phyloP scores from a whole-genome alignment of 305 asterid species.

The Rubia peregrina region DNA sequence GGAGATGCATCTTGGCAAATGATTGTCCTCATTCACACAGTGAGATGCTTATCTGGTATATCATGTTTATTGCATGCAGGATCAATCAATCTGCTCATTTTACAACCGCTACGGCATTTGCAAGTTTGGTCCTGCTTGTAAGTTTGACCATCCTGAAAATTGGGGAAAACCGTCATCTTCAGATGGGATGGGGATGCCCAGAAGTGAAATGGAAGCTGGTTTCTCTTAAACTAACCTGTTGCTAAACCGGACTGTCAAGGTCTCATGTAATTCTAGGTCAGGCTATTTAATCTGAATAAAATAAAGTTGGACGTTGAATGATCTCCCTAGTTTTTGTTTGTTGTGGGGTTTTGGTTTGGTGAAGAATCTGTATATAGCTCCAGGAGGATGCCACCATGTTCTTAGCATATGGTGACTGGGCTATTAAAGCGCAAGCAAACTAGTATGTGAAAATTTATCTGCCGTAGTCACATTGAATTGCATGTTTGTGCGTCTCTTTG shows the following conservation, averaged over 20 bases:
- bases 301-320: not conserved
- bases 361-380: not conserved
- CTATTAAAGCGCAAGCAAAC: not conserved
- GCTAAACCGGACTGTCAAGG: not conserved
- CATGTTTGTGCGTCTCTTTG: not conserved
- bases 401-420: not conserved
- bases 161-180: conserved; percentile 20
- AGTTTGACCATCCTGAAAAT: conserved; percentile 37
- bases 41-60: not conserved
- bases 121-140: conserved; percentile 47
- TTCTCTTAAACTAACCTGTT: conserved; percentile 13
- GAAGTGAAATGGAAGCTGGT: conserved; percentile 28
- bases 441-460: not conserved
- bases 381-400: not conserved
- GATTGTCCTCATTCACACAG: not conserved
- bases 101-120: conserved; percentile 38
- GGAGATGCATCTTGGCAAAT: not conserved
- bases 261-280: not conserved
- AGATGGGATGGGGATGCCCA: conserved; percentile 21
- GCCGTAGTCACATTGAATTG: not conserved
- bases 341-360: not conserved
- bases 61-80: conserved; percentile 19
- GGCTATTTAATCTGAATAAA: not conserved
- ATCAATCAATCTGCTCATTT: conserved; percentile 34
- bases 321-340: not conserved